Percentiles rank a stretch among this genome's conserved stretches.
Evolutionary conservation across 768 basidiomycete species (phyloP).

Genomic region (Phlegmacium glaucopus): DNA sequence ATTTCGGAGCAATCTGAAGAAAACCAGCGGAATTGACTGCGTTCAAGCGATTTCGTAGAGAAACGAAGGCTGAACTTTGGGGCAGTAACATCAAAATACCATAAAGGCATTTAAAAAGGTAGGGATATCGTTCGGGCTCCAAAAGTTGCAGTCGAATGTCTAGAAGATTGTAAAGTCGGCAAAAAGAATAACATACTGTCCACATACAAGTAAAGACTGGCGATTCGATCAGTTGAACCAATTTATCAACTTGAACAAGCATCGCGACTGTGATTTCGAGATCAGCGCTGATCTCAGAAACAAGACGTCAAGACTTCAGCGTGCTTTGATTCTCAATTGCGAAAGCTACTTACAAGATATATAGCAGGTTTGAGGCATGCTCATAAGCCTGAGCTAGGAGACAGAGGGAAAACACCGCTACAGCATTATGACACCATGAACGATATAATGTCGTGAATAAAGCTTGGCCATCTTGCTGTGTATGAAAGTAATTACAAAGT

Average conservation of each 20-base stretch:
- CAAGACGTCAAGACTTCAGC: too few relatives aligned
- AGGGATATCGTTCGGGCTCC: conserved; percentile 95
- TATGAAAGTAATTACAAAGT: neutral
- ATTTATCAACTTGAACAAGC: conserved; percentile 94
- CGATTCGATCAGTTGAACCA: conserved; percentile 96
- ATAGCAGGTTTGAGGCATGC: conserved; percentile 93
- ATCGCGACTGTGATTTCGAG: conserved; percentile 94
- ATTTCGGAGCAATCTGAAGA: conserved; percentile 83
- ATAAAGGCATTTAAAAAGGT: conserved; percentile 96
- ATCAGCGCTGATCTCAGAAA: conserved; percentile 64
- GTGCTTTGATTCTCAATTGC: neutral
- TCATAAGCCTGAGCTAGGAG: conserved; percentile 98
- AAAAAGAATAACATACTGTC: neutral
- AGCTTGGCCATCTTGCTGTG: conserved; percentile 91
- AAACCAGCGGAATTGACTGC: conserved; percentile 96
- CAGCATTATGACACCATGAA: conserved; percentile 99
- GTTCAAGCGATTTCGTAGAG: conserved; percentile 88
- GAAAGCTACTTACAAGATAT: conserved; percentile 71
- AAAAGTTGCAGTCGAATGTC: conserved; percentile 90
- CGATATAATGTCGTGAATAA: conserved; percentile 91
- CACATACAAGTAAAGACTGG: conserved; percentile 94
- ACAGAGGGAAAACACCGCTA: conserved; percentile 94
- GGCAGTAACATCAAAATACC: conserved; percentile 96
- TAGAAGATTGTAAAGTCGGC: conserved; percentile 22
- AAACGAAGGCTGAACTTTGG: conserved; percentile 95